Evolutionary conservation across 805 yeast species (phyloP), one percentile per base, ranked within the genome.

Genomic region (Lipomyces spencermartinsiae): DNA sequence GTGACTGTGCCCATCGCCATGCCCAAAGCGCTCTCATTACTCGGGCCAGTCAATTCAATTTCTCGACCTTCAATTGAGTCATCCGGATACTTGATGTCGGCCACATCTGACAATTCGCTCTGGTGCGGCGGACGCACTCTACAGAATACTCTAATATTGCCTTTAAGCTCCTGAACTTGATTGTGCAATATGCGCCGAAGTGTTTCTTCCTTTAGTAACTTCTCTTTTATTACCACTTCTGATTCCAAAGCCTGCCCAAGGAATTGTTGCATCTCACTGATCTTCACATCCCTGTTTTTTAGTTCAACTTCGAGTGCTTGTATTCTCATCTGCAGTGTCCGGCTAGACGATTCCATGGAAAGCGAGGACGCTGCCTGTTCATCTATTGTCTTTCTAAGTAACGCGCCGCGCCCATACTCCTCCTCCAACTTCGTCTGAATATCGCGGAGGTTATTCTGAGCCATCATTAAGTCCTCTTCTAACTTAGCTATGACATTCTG

Each of bases 91-190:
- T 61, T 53, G n/a, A 84, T 74, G 16, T 77, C 77, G 4, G 79
- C 74, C 1, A 73, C 66, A 12, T 74, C 76, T 6, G 34, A 57
- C 62, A 22, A 51, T 51, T 76, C 74, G 5, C 59, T 62, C 39
- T 73, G 72, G 56, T 74, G 73, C 73, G 73, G 79, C 0, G 97
- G 97, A 64, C 96, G 83, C 4, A 94, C 83, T 51, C 99, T 83
- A 76, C 98, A 94, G 74, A 89, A 92, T 0, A 94, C 98, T 59
- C 98, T 80, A 43, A 95, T 93, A 74, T 92, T 95, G 0, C 99
- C 98, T 77, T 93, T 91, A 51, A 94, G 77, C 68, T 92, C 97
- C 77, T 93, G 97, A 5, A 94, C 80, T 69, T 82, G 83, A 75
- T 91, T 88, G 74, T 92, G 97, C 1, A 91, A 76, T 14, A 79